These are phyloP conservation scores for Steccherinum ochraceum DNA, from an alignment of 768 basidiomycete genomes.

Conservation along the genomic window DNA sequence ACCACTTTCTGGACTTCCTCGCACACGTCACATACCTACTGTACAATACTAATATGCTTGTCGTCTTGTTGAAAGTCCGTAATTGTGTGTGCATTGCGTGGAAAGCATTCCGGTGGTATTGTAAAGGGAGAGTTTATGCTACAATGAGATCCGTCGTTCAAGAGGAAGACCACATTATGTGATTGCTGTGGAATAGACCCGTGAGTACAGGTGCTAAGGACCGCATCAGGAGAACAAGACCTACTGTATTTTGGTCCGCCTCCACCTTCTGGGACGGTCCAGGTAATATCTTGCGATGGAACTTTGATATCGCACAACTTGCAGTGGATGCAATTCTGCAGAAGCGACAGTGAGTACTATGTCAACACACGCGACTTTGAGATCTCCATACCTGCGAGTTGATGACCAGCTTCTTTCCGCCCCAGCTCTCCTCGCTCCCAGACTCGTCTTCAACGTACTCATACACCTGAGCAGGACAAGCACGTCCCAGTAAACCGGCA, in stretches of 20 bases:
- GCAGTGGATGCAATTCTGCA: slow-evolving; percentile 87
- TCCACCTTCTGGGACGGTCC: slow-evolving; percentile 95
- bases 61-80: neutral
- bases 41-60: too few species aligned
- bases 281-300: slow-evolving; percentile 94
- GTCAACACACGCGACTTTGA: too few species aligned
- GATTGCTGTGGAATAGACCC: too few species aligned
- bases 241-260: slow-evolving; percentile 95
- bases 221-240: too few species aligned
- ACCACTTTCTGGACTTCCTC: too few species aligned
- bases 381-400: slow-evolving; percentile 82
- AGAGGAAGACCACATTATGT: too few species aligned
- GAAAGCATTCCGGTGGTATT: neutral
- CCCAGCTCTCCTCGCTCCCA: slow-evolving; percentile 38
- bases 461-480: slow-evolving; percentile 94
- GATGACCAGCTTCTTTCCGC: slow-evolving; percentile 87
- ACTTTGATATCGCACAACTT: slow-evolving; percentile 96
- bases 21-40: neutral
- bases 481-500: slow-evolving; percentile 81
- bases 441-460: slow-evolving; percentile 83
- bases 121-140: neutral
- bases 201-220: too few species aligned
- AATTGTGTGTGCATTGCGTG: neutral
- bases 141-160: neutral
- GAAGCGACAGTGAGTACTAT: slow-evolving; percentile 17